These are phyloP conservation scores for Dictyostelium discoideum DNA, from an alignment of 78 protist species.

Conservation along the genomic window dicty_2.7 NC_007089.4:1632001-1632500, in stretches of 20 bases:
- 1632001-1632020: slow-evolving; percentile 67
- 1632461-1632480: slow-evolving; percentile 55
- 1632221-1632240: slow-evolving; percentile 62
- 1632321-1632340: slow-evolving; percentile 80
- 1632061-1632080: slow-evolving; percentile 70
- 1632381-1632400: slow-evolving; percentile 35
- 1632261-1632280: slow-evolving; percentile 88
- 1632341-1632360: slow-evolving; percentile 90
- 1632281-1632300: slow-evolving; percentile 91
- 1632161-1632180: slow-evolving; percentile 78
- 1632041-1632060: slow-evolving; percentile 77
- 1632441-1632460: slow-evolving; percentile 64
- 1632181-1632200: slow-evolving; percentile 83
- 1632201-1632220: slow-evolving; percentile 75
- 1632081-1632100: slow-evolving; percentile 86
- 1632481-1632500: slow-evolving; percentile 86
- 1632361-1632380: slow-evolving; percentile 82
- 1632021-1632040: slow-evolving; percentile 65
- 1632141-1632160: slow-evolving; percentile 32
- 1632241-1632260: slow-evolving; percentile 85
- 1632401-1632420: slow-evolving; percentile 82
- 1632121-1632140: slow-evolving; percentile 57
- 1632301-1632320: slow-evolving; percentile 82
- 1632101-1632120: slow-evolving; percentile 34
- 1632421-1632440: slow-evolving; percentile 77